Conservation (phyloP, 1,139 yeast genomes). For the Pichia sp. region DNA sequence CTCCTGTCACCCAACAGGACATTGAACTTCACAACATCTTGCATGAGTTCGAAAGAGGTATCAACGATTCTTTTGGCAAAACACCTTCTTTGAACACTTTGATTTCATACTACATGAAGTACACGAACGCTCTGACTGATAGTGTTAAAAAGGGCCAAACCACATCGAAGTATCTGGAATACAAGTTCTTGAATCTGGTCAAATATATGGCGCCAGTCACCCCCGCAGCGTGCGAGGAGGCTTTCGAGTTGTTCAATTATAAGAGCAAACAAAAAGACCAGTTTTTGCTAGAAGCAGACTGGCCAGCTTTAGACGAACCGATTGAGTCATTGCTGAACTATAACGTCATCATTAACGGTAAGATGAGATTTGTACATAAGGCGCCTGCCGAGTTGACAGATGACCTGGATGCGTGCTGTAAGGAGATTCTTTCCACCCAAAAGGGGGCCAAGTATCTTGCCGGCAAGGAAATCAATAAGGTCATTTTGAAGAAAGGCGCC, state of each 20-base stretch:
- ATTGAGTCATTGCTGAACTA: conserved; percentile 38
- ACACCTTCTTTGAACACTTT: conserved; percentile 74
- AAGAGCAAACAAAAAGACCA: conserved; percentile 15
- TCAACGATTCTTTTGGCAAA: conserved; percentile 56
- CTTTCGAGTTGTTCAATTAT: conserved; percentile 54
- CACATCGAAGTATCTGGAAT: conserved; percentile 7
- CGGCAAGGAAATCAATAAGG: conserved; percentile 35
- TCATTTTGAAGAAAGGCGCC: conserved; percentile 35
- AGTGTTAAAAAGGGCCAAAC: conserved; percentile 34
- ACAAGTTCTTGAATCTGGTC: conserved; percentile 40
- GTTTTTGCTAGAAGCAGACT: conserved; percentile 44
- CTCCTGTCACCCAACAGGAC: conserved; percentile 36
- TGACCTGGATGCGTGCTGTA: conserved; percentile 35
- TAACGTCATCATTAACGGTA: conserved; percentile 68
- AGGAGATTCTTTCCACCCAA: conserved; percentile 28
- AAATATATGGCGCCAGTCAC: conserved; percentile 66
- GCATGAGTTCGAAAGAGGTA: conserved; percentile 45
- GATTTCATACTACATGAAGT: conserved; percentile 84
- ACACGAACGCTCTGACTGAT: conserved; percentile 52
- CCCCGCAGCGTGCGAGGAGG: conserved; percentile 81
- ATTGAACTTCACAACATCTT: conserved; percentile 53
- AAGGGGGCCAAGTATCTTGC: conserved; percentile 35
- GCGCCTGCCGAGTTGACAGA: conserved; percentile 36
- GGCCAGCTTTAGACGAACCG: conserved; percentile 46
- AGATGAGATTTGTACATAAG: conserved; percentile 47